Base-by-base conservation (phyloP, 2,329 filamentous ascomycete genomes). In the Ophiostoma ulmi region DNA sequence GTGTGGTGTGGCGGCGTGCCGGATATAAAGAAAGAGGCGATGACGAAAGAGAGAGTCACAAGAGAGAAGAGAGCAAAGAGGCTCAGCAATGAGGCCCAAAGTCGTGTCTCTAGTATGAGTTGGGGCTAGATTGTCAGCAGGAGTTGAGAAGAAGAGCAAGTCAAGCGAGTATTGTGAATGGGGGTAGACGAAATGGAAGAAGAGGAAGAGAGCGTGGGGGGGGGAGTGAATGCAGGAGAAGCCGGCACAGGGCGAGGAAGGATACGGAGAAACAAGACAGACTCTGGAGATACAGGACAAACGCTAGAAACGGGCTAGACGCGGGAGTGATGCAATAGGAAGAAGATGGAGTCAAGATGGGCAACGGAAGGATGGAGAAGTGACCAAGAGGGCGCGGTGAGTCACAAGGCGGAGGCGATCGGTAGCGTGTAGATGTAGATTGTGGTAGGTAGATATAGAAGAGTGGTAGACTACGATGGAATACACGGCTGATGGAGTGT, bases 1-100 rank as follows among this genome's bases (percentile, higher is more conserved):
- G 70, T 58, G 38, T 6, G 52, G 61, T n/a, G 31, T 38, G 63
- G 63, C 63, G 63, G 36, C 63, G 36, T 65, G 63, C 63, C 63
- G 4, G n/a, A 22, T 22, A 41, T 65, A 39, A 64, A 35, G 2
- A 8, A 17, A 31, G 31, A 31, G 31, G 31, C 31, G 31, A 31
- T 31, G 31, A 31, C 31, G 31, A 31, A 31, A 7, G 17, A 5
- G 17, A 10, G 26, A 38, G 13, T 20, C n/a, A n/a, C 1, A 58
- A n/a, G 61, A 64, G 17, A 14, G n/a, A 17, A 17, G 17, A 58
- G 8, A 26, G n/a, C 8, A 22, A 64, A 38, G 61, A 64, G 61
- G 61, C 61, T 64, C 61, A 17, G 61, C 35, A 35, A 64, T 35
- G 61, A 64, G 31, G 61, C 61, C 35, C 22, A 17, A 35, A n/a